Conservation (phyloP, 2,329 filamentous ascomycete genomes). For the Pezicula radicicola region DNA sequence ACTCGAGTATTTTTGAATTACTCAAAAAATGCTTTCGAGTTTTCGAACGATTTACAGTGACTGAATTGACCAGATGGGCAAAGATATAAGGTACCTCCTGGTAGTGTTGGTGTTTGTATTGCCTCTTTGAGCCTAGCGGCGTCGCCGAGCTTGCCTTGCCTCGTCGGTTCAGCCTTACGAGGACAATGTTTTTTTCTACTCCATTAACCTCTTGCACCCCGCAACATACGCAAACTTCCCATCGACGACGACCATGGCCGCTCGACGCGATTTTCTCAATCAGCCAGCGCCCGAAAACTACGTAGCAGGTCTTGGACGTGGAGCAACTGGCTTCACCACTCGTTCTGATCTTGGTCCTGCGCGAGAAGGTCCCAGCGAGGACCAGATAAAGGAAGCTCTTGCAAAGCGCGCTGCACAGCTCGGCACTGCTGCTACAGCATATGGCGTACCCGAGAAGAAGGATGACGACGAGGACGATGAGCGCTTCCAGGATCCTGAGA, state of each 20-base stretch:
- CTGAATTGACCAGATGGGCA: no score
- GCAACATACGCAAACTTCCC: no score
- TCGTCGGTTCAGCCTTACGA: no score
- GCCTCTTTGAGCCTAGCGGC: no score
- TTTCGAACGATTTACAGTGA: no score
- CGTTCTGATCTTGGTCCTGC: slow-evolving; percentile 94
- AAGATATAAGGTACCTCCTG: no score
- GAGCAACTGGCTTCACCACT: slow-evolving; percentile 96
- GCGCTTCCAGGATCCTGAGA: slow-evolving; percentile 93
- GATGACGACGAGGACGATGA: slow-evolving; percentile 70
- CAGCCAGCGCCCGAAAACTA: slow-evolving; percentile 85
- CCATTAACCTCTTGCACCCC: no score
- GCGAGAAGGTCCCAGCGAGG: slow-evolving; percentile 90
- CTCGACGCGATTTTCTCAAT: slow-evolving; percentile 80
- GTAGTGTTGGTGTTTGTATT: no score
- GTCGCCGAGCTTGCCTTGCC: no score
- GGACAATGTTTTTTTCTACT: no score
- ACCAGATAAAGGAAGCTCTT: slow-evolving; percentile 97
- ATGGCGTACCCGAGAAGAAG: slow-evolving; percentile 55
- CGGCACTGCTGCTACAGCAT: slow-evolving; percentile 67
- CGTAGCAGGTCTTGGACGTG: slow-evolving; percentile 94
- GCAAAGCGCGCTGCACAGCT: slow-evolving; percentile 88
- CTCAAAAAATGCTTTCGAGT: no score
- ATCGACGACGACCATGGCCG: slow-evolving; percentile 21
- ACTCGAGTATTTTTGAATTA: no score